Evolutionary conservation across 2,329 filamentous ascomycete species (phyloP).

Genomic region (Colletotrichum neosansevieriae): DNA sequence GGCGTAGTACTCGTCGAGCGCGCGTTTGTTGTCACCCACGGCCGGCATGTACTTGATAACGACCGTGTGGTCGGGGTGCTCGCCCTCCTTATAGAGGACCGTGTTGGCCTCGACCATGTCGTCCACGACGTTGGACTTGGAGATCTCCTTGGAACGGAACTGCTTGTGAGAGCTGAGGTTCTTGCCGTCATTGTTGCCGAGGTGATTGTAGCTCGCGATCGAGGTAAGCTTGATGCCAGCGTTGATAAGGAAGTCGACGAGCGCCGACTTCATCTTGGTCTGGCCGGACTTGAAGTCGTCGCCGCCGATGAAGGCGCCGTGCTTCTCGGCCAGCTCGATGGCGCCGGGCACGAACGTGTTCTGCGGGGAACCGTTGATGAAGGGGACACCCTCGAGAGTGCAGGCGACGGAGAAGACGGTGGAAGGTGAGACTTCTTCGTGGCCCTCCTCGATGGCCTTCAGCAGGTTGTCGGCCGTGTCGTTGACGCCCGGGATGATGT

Average conservation of each 20-base stretch:
- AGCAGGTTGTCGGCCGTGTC: conserved; percentile 96
- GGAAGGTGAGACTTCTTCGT: conserved; percentile 93
- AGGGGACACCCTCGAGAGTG: conserved; percentile 89
- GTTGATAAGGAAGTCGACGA: conserved; percentile 98
- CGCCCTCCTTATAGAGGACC: conserved; percentile 89
- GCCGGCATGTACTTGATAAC: conserved; percentile 99
- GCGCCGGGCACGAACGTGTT: conserved; percentile 98
- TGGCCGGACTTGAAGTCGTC: conserved; percentile 99
- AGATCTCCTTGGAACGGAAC: conserved; percentile 99
- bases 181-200: conserved; percentile 99
- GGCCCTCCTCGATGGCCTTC: conserved; percentile 85
- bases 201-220: conserved; percentile 98
- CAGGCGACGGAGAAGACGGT: conserved; percentile 96
- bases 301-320: conserved; percentile 91
- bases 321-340: conserved; percentile 87
- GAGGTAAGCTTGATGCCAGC: conserved; percentile 99
- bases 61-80: conserved; percentile 97
- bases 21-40: conserved; percentile 98
- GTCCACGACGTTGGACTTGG: conserved; percentile 98
- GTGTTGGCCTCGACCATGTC: conserved; percentile 98
- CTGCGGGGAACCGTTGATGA: conserved; percentile 99
- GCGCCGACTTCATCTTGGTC: conserved; percentile 99
- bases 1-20: conserved; percentile 98
- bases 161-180: conserved; percentile 97
- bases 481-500: conserved; percentile 89